Base-by-base conservation (phyloP, 148 eudicot genomes). In the Chenopodium suecicum region DNA sequence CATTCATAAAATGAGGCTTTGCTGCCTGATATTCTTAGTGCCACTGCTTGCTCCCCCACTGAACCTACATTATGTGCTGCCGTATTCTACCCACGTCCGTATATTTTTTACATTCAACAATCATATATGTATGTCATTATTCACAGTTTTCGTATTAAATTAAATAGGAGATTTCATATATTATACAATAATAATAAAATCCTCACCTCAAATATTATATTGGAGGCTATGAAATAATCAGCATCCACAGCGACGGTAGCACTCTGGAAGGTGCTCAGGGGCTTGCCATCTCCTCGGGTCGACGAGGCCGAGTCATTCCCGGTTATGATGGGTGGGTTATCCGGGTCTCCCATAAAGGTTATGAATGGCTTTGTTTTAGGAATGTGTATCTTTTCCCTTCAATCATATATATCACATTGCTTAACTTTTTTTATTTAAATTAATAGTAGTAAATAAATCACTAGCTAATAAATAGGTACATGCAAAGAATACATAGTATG, bases 1-100 rank as follows among this genome's bases (percentile, higher is more conserved):
- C 93, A 91, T 29, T 86, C 86, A 50, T 91, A 91, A 54, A 93
- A 89, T 22, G 91, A 91, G 0, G 90, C 93, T 78, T 90, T 90
- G 19, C 69, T 83, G 14, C 94, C 94, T 2, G 94, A 89, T 68
- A 91, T 87, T 56, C 91, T 80, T 1, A 91, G 83, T 7, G 93
- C 94, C 87, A 91, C 97, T 29, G 91, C 94, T 52, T 93, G 97
- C 56, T 82, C 93, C 60, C 89, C 91, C n/a, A 11, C 16, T 12
- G 73, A 31, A n/a, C 93, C 95, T 58, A 81, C 79, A 52, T 84
- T 85, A 78, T 90, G 93, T 19, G 86, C 70, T 0, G 91, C 93
- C 25, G 91, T 89, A 79, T 92, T 92, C 95, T 89, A 80, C 13
- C 52, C 52, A 48, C 52, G 52, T 48, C 52, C 2, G 14, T 48